Evolutionary conservation across 73 alveolate genomes (phyloP).

Genomic region (Paramecium pentaurelia): DNA sequence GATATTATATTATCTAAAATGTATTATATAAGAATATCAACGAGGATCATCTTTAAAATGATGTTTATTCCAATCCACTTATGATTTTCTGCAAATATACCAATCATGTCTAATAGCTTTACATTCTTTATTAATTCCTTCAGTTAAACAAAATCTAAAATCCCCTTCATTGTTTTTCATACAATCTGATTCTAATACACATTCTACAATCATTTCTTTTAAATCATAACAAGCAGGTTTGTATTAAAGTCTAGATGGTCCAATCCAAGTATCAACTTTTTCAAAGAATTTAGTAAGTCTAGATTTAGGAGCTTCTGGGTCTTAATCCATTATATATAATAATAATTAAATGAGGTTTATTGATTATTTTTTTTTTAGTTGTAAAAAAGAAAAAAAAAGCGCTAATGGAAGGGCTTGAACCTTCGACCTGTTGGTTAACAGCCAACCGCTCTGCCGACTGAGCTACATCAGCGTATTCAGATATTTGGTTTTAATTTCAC

Average conservation of each 20-base stretch:
- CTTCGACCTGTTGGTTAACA: slow-evolving; percentile 54
- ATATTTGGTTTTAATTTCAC: neutral
- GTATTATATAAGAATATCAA: slow-evolving; percentile 14
- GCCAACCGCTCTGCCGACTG: slow-evolving; percentile 58
- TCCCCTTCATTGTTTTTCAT: slow-evolving; percentile 40
- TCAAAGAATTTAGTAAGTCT: slow-evolving; percentile 17
- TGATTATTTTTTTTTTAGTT: neutral
- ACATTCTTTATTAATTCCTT: slow-evolving; percentile 58
- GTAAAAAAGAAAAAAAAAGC: neutral
- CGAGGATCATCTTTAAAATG: slow-evolving; percentile 58
- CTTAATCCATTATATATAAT: neutral
- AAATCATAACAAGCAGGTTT: slow-evolving; percentile 54
- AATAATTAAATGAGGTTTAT: neutral
- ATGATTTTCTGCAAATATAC: slow-evolving; percentile 52
- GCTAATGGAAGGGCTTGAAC: slow-evolving; percentile 55
- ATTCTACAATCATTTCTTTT: slow-evolving; percentile 58
- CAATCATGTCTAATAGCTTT: slow-evolving; percentile 61
- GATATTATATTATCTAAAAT: neutral
- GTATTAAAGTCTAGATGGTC: slow-evolving; percentile 43
- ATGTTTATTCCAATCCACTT: slow-evolving; percentile 60
- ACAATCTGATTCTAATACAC: slow-evolving; percentile 57
- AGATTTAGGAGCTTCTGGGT: slow-evolving; percentile 8
- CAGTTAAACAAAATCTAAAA: slow-evolving; percentile 46
- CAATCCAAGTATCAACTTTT: slow-evolving; percentile 42
- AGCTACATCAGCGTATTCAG: slow-evolving; percentile 38